phyloP scores from a whole-genome alignment of 257 asterid genomes.

The Solanum phureja region DNA sequence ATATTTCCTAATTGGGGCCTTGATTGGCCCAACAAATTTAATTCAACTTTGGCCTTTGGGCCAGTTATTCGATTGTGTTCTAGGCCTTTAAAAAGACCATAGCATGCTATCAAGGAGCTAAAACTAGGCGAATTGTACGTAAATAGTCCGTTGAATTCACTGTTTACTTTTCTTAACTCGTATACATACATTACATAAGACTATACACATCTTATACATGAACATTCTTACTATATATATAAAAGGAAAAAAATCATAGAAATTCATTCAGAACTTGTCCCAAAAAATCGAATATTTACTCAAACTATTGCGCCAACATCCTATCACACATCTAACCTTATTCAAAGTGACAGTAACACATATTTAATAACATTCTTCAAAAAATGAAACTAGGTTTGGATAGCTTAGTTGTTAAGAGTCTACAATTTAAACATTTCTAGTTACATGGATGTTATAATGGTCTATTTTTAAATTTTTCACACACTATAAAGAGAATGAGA shows the following conservation, averaged over 20 bases:
- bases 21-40: not conserved
- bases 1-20: no score
- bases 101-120: not conserved
- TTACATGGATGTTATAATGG: not conserved
- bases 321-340: no score
- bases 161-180: not conserved
- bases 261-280: no score
- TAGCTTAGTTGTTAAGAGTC: not conserved
- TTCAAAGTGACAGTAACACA: no score
- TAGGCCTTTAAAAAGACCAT: not conserved
- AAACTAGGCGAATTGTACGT: not conserved
- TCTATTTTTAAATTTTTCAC: not conserved
- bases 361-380: not conserved
- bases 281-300: no score
- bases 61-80: not conserved
- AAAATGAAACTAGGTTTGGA: not conserved
- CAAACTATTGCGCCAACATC: no score
- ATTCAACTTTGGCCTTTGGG: not conserved
- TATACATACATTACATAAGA: not conserved
- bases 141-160: not conserved
- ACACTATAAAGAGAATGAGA: not conserved
- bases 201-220: not conserved
- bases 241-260: no score
- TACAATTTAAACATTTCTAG: not conserved
- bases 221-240: no score